A percentile compares a stretch with the other conserved stretches of the same genome.
Conservation (phyloP, 257 asterid genomes). For the Solanum chaucha region DNA sequence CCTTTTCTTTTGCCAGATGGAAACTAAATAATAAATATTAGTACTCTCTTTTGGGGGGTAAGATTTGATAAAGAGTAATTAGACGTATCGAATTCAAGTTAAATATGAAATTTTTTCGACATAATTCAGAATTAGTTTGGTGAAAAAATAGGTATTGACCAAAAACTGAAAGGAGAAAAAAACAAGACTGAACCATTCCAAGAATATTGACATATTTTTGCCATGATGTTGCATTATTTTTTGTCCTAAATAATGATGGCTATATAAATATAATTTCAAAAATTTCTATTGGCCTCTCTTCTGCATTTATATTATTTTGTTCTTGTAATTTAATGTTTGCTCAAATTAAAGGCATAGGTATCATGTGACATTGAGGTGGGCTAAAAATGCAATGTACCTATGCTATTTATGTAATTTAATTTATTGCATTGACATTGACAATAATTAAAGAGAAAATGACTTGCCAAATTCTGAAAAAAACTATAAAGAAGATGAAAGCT, state of each 20-base stretch:
- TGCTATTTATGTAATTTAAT: neutral
- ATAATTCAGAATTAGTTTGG: no score
- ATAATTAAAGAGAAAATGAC: slow-evolving; percentile 9
- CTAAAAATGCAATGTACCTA: slow-evolving; percentile 16
- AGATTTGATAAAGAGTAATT: neutral
- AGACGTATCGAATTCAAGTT: accelerated
- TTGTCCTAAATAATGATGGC: neutral
- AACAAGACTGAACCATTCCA: neutral
- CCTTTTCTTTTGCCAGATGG: slow-evolving; percentile 1
- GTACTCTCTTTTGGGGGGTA: neutral
- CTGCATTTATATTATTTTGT: neutral
- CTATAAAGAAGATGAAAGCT: neutral
- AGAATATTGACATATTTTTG: slow-evolving; percentile 4
- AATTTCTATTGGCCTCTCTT: neutral
- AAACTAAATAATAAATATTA: neutral
- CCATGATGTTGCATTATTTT: slow-evolving; percentile 1
- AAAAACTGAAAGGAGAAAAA: neutral
- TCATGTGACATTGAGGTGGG: slow-evolving; percentile 12
- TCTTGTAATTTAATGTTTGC: neutral
- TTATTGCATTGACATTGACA: slow-evolving; percentile 1
- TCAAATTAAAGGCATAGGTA: neutral
- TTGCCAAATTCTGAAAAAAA: slow-evolving; percentile 16
- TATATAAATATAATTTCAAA: neutral
- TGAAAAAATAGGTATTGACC: no score
- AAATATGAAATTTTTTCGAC: no score